These are phyloP conservation scores for Croton setiger DNA, from an alignment of 441 rosid genomes.

Conservation along the genomic window DNA sequence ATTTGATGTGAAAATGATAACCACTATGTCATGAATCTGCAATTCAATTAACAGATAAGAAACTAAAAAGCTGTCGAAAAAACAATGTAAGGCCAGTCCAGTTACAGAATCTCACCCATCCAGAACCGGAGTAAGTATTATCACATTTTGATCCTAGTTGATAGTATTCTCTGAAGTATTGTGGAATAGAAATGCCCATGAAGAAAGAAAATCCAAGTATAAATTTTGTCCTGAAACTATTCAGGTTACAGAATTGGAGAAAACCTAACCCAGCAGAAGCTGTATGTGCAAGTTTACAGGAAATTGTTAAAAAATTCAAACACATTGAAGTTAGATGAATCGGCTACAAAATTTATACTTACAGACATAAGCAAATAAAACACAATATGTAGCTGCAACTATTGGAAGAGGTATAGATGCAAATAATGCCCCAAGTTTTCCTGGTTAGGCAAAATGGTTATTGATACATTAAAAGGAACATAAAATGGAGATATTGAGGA, in stretches of 20 bases:
- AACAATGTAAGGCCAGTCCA: background rate
- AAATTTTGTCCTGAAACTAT: constrained; percentile 59
- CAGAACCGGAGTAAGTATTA: constrained; percentile 30
- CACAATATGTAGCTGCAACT: constrained; percentile 56
- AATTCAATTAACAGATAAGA: background rate
- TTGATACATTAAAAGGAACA: background rate
- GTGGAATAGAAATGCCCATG: constrained; percentile 63
- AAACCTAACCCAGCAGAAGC: constrained; percentile 67
- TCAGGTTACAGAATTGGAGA: constrained; percentile 76
- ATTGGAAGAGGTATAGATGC: constrained; percentile 75
- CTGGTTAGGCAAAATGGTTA: constrained; percentile 26
- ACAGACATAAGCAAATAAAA: constrained; percentile 67
- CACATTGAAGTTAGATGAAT: background rate
- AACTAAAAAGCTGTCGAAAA: background rate
- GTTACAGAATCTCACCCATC: constrained; percentile 31
- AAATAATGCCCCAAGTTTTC: constrained; percentile 68
- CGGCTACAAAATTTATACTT: constrained; percentile 22
- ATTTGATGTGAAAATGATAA: constrained; percentile 60
- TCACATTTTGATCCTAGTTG: constrained; percentile 32
- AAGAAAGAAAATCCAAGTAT: constrained; percentile 67
- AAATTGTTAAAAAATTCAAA: background rate
- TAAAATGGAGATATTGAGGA: background rate
- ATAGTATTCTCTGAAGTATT: constrained; percentile 63
- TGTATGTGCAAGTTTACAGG: constrained; percentile 13
- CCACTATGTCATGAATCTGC: constrained; percentile 53